These are phyloP conservation scores for Pisolithus tinctorius DNA, from an alignment of 768 basidiomycete species.

Conservation along the genomic window DNA sequence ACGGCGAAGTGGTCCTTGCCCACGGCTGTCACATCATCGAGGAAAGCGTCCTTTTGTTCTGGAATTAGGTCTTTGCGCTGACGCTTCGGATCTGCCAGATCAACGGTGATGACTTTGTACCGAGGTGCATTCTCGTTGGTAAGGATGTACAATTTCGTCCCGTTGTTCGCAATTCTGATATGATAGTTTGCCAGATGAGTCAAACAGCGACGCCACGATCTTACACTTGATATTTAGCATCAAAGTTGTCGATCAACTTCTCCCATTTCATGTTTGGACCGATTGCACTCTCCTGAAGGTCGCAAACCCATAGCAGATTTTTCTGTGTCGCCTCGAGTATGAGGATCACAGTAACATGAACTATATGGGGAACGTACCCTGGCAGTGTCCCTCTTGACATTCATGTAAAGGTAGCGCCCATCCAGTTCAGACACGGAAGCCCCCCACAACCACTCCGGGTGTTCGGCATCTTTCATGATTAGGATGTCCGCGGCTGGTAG, in stretches of 20 bases:
- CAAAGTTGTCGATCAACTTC: conserved; percentile 64
- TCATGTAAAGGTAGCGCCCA: conserved; percentile 55
- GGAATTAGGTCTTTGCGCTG: conserved; percentile 57
- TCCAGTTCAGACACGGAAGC: conserved; percentile 52
- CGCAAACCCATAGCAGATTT: conserved; percentile 70
- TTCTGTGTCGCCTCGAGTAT: conserved; percentile 35
- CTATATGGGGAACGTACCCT: conserved; percentile 35
- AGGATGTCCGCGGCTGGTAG: conserved; percentile 58
- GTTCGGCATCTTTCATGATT: conserved; percentile 53
- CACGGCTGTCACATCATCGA: conserved; percentile 44
- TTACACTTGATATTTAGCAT: conserved; percentile 59
- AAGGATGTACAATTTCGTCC: conserved; percentile 50
- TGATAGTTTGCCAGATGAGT: conserved; percentile 4
- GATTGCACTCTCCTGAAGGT: conserved; percentile 53
- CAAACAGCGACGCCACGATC: conserved; percentile 16
- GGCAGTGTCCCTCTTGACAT: conserved; percentile 53
- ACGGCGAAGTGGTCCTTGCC: conserved; percentile 52
- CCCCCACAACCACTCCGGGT: conserved; percentile 63
- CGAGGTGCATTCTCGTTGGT: conserved; percentile 64
- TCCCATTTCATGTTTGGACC: conserved; percentile 64
- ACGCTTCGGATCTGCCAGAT: conserved; percentile 44
- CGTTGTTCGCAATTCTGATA: conserved; percentile 58
- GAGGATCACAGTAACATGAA: neutral
- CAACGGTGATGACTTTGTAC: conserved; percentile 59
- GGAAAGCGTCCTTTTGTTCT: conserved; percentile 56